Conservation (phyloP, 768 basidiomycete genomes). For the Kwoniella sp. region DNA sequence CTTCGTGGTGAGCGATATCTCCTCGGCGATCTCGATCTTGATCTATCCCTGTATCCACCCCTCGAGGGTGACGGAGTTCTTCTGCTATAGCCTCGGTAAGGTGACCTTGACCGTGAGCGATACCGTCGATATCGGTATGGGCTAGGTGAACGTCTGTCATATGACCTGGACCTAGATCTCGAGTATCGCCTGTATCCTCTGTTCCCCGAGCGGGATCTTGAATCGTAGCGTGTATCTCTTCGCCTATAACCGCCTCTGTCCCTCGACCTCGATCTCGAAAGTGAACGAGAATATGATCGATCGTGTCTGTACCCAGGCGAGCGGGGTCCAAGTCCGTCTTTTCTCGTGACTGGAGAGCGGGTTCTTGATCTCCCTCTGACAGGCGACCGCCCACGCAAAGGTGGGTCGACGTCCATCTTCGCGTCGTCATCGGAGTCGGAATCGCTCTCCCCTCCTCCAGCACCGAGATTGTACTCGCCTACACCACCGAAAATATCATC, state of each 20-base stretch:
- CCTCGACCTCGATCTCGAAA: constrained; percentile 14
- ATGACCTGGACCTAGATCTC: constrained; percentile 13
- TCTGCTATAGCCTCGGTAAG: background rate
- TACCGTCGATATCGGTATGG: constrained; percentile 20
- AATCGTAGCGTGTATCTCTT: constrained; percentile 5
- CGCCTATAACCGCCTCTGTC: constrained; percentile 3
- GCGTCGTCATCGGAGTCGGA: constrained; percentile 61
- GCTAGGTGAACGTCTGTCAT: constrained; percentile 22
- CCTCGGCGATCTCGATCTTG: constrained; percentile 13
- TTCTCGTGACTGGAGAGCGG: constrained; percentile 18
- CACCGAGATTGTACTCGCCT: constrained; percentile 77
- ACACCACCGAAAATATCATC: constrained; percentile 86
- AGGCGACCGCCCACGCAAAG: background rate
- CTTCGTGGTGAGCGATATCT: constrained; percentile 1
- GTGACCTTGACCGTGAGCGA: constrained; percentile 19
- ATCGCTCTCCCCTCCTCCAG: constrained; percentile 62
- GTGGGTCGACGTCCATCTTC: constrained; percentile 18
- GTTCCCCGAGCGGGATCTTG: constrained; percentile 11
- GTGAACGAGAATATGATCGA: constrained; percentile 6
- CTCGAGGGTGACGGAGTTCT: constrained; percentile 6
- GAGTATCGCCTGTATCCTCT: constrained; percentile 13
- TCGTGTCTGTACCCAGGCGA: constrained; percentile 25
- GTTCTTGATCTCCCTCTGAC: constrained; percentile 22
- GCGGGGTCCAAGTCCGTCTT: constrained; percentile 13
- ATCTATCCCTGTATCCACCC: background rate